Evolutionary conservation across 2,329 filamentous ascomycete species (phyloP), one percentile per base, ranked within the genome.

Genomic region (Trichoderma citrinoviride): DNA sequence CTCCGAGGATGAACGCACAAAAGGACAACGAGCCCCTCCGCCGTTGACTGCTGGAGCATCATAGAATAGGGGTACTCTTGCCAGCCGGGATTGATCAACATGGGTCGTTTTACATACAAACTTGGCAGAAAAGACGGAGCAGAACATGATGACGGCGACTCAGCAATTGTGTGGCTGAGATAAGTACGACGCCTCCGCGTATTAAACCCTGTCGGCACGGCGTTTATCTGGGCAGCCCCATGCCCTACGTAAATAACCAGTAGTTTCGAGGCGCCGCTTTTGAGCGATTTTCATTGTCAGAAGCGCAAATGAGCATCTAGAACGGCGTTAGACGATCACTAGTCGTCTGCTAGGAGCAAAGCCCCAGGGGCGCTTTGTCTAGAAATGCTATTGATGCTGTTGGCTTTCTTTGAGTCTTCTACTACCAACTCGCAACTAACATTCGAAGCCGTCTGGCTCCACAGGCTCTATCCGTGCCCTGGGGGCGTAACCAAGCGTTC

Each of bases 231-330:
- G 19, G 56, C 44, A 14, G 3, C 56, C 23, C 6, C n/a, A 29
- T n/a, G 37, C 1, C 33, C 37, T 41, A 50, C 40, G 44, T 47
- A 60, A 41, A 60, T 40, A 27, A 17, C 25, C 23, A 33, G 21
- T n/a, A n/a, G 44, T 17, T 25, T 7, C 19, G 15, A 7, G 14
- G 5, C 44, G 14, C 33, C 33, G 21, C 14, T 25, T 29, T 60
- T 49, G 56, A 60, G 56, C 44, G 56, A 50, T 60, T 60, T 50
- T 41, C 40, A 40, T 37, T 60, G 44, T 50, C 27, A 19, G 27
- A 5, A 25, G 15, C 27, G 46, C 19, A 15, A 37, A 49, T 33
- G 25, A 19, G 23, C 29, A 33, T 50, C 44, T 46, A 27, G 46
- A 41, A 33, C 37, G 15, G 12, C 19, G 0, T 15, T 60, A 25